Conservation (phyloP, 2,329 filamentous ascomycete genomes). For the Penicillium vulpinum region DNA sequence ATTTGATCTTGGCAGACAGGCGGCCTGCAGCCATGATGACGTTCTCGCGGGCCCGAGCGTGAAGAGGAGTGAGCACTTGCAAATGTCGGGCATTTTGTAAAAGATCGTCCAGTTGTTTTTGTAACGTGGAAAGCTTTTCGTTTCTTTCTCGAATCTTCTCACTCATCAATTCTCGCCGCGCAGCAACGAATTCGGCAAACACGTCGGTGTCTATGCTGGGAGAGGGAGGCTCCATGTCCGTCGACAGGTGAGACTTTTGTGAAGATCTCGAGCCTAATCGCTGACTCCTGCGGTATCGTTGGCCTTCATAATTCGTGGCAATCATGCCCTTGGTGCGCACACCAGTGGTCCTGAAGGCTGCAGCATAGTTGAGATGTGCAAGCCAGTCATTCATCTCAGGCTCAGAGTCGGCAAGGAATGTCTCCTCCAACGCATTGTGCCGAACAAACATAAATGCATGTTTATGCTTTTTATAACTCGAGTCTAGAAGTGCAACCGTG, state of each 20-base stretch:
- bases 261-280: constrained; percentile 62
- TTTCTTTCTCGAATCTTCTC: constrained; percentile 82
- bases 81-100: constrained; percentile 88
- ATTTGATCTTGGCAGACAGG: constrained; percentile 85
- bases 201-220: constrained; percentile 75
- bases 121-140: constrained; percentile 69
- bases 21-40: constrained; percentile 81
- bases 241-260: constrained; percentile 64
- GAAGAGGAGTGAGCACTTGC: constrained; percentile 83
- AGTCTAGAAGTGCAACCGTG: constrained; percentile 83
- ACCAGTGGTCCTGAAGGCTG: constrained; percentile 87
- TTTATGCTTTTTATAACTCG: constrained; percentile 88
- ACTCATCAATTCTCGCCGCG: constrained; percentile 77
- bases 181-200: constrained; percentile 79
- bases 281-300: constrained; percentile 59
- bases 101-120: constrained; percentile 78
- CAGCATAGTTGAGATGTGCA: constrained; percentile 92
- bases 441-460: constrained; percentile 90
- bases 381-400: constrained; percentile 96
- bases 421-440: constrained; percentile 83
- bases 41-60: constrained; percentile 83
- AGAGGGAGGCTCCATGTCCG: constrained; percentile 68
- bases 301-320: constrained; percentile 81
- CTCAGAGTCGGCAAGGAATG: constrained; percentile 86
- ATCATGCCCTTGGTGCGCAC: constrained; percentile 87